A percentile compares a stretch with the other conserved stretches of the same genome.
These are phyloP conservation scores for Ogataea ganodermae DNA, from an alignment of 805 yeast genomes.

Conservation along the genomic window DNA sequence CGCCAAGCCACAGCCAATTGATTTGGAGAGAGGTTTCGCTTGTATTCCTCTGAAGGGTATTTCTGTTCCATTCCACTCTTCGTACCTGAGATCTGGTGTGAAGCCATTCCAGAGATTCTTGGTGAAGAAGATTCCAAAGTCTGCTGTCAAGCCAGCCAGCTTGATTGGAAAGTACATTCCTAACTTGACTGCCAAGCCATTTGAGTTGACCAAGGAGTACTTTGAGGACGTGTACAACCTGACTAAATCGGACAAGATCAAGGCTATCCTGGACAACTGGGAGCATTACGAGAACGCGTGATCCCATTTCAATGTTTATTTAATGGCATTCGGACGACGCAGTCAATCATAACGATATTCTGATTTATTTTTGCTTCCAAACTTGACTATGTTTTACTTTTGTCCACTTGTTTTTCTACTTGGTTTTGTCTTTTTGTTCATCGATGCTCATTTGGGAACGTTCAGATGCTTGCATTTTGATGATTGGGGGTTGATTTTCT, in stretches of 20 bases:
- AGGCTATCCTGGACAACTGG: constrained; percentile 92
- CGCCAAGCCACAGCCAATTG: constrained; percentile 96
- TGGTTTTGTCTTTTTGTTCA: constrained; percentile 1
- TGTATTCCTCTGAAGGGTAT: constrained; percentile 98
- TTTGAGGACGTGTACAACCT: constrained; percentile 93
- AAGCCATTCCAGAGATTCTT: constrained; percentile 98
- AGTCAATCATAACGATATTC: constrained; percentile 1
- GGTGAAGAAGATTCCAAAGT: constrained; percentile 91
- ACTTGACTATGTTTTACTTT: not conserved
- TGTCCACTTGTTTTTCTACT: constrained; percentile 2
- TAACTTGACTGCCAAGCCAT: constrained; percentile 97
- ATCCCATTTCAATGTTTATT: constrained; percentile 8
- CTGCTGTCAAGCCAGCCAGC: constrained; percentile 92
- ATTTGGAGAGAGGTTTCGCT: constrained; percentile 96
- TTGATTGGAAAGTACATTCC: constrained; percentile 96
- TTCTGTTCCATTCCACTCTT: constrained; percentile 99
- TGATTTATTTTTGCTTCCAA: constrained; percentile 1
- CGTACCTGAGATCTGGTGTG: constrained; percentile 97
- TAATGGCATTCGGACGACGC: constrained; percentile 1
- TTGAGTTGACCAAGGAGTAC: constrained; percentile 92
- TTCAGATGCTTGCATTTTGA: not conserved
- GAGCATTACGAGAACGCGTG: constrained; percentile 68
- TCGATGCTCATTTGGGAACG: constrained; percentile 4
- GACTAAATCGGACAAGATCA: constrained; percentile 89
- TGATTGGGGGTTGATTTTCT: constrained; percentile 2